Base-by-base conservation (phyloP, 768 basidiomycete species). In the Tricholoma flavovirens region DNA sequence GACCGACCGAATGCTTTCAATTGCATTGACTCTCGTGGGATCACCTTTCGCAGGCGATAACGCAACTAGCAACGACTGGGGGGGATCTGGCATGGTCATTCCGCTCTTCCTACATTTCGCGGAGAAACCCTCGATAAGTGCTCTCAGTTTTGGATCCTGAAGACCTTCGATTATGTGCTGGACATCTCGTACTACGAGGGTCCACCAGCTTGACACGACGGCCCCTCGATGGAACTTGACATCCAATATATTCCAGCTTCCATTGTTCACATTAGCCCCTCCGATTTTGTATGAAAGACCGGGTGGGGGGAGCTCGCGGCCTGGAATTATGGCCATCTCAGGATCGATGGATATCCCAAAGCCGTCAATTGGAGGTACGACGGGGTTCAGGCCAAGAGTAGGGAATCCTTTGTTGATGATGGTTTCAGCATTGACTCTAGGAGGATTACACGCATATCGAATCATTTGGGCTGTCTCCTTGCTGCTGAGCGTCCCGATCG, bases 161-260 rank as follows among this genome's bases (percentile, higher is more conserved):
- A 78, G 74, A 0, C 78, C 78, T 1, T 53, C 0, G 52, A 86
- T 73, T 14, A 68, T 62, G 2, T 57, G 56, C 0, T 49, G 46
- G 10, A 78, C 75, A 15, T 90, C 88, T 17, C 74, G 69, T 19
- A 93, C 75, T 7, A 85, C 77, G 0, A 93, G 64, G 7, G 90
- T 81, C 69, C 82, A 84, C 86, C 88, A 91, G 30, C 74, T 76
- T 8, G 67, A 36, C 15, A 89, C 74, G 1, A 53, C 62, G 0
- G 76, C 85, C 0, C 82, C 82, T 0, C 62, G 64, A 32, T 84
- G 82, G 62, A 93, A 90, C 63, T 83, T 82, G 54, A 87, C 83
- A 17, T 85, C 76, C 32, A 86, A 65, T 51, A 91, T 84, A 59
- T 92, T 91, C 90, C 90, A 93, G 38, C 81, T 79, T 0, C 84